A percentile compares a stretch with the other conserved stretches of the same genome.
Evolutionary conservation across 306 rosid species (phyloP).

Genomic region (Cicer arietinum): DNA sequence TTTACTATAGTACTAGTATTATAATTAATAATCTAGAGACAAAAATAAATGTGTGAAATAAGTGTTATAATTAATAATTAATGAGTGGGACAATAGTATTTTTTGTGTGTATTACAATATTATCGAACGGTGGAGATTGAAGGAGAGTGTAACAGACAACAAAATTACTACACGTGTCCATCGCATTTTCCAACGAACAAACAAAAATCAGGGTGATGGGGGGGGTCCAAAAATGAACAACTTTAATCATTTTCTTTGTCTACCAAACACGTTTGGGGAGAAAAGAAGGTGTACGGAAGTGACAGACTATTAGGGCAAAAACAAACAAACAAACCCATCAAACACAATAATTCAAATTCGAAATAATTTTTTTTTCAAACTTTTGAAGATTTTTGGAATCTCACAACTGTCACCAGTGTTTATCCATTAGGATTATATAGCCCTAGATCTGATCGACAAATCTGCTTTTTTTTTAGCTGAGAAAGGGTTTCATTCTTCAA

Average conservation of each 20-base stretch:
- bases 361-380: not conserved
- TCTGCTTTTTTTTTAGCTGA: constrained; percentile 38
- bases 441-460: constrained; percentile 57
- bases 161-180: constrained; percentile 26
- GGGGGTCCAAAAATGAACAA: constrained; percentile 28
- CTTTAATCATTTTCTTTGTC: constrained; percentile 46
- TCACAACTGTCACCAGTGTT: constrained; percentile 51
- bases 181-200: not conserved
- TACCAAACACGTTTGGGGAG: constrained; percentile 43
- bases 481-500: constrained; percentile 35
- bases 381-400: constrained; percentile 46
- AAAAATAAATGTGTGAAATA: too few species aligned
- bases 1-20: too few species aligned
- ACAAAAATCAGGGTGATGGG: not conserved
- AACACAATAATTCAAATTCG: constrained; percentile 24
- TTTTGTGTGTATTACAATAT: too few species aligned
- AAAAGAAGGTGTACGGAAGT: constrained; percentile 12
- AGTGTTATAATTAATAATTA: too few species aligned
- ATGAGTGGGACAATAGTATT: too few species aligned
- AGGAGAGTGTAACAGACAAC: not conserved
- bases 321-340: constrained; percentile 28
- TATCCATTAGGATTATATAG: constrained; percentile 20
- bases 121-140: constrained; percentile 26
- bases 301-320: constrained; percentile 36
- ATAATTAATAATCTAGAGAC: too few species aligned